These are phyloP conservation scores for Pseudogymnoascus verrucosus DNA, from an alignment of 2,329 filamentous ascomycete genomes.

Conservation along the genomic window DNA sequence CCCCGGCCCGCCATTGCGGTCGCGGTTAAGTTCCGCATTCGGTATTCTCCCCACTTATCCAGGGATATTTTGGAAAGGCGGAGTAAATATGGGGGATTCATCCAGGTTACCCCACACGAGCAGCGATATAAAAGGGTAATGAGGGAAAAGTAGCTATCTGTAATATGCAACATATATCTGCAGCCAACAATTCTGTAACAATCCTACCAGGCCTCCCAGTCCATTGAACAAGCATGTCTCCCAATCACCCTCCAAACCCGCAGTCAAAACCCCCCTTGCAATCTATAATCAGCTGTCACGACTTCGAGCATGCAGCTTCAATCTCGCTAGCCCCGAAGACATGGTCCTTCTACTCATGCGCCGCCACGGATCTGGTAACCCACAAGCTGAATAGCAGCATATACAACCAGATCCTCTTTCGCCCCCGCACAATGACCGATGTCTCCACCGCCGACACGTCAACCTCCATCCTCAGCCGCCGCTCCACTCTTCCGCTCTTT, in stretches of 20 bases:
- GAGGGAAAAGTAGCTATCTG: background rate
- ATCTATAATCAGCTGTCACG: slow-evolving; percentile 49
- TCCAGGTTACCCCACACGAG: background rate
- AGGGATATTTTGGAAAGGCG: background rate
- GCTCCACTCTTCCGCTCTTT: slow-evolving; percentile 50
- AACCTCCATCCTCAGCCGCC: slow-evolving; percentile 47
- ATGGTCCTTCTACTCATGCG: slow-evolving; percentile 63
- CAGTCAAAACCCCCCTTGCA: slow-evolving; percentile 35
- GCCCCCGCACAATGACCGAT: slow-evolving; percentile 49
- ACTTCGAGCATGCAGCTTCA: slow-evolving; percentile 52
- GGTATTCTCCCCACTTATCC: background rate
- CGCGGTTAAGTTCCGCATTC: background rate
- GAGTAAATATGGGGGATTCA: slow-evolving; percentile 3
- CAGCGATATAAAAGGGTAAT: slow-evolving; percentile 1
- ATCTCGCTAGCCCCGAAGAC: slow-evolving; percentile 50
- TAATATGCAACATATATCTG: background rate
- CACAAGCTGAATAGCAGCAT: slow-evolving; percentile 47
- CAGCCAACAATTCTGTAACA: background rate
- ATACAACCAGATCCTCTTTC: slow-evolving; percentile 49
- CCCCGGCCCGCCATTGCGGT: background rate
- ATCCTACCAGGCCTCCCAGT: background rate
- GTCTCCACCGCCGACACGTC: slow-evolving; percentile 44
- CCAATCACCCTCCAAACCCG: background rate
- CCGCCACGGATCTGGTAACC: slow-evolving; percentile 60
- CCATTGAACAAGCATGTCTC: slow-evolving; percentile 1